These are phyloP conservation scores for Coemansia javaensis DNA, from an alignment of 192 early-diverging fungal species.

Conservation along the genomic window DNA sequence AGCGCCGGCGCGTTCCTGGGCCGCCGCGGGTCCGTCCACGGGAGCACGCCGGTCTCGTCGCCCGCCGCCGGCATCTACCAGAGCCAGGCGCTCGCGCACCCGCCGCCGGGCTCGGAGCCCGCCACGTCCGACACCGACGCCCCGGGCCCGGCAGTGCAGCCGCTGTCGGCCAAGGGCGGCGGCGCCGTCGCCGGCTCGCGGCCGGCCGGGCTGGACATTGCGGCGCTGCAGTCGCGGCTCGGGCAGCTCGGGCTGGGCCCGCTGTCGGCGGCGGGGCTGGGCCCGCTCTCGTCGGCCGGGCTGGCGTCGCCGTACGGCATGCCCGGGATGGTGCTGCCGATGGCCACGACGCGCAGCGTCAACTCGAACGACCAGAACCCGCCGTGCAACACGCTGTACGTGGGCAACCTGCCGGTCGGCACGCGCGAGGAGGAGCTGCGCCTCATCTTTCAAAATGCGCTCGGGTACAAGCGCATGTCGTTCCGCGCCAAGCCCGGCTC, in stretches of 20 bases:
- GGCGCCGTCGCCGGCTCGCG: slow-evolving; percentile 25
- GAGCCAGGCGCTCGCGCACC: slow-evolving; percentile 19
- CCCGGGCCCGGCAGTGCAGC: too few relatives aligned
- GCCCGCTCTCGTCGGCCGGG: slow-evolving; percentile 26
- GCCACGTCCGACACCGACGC: slow-evolving; percentile 36
- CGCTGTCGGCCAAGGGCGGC: slow-evolving; percentile 25
- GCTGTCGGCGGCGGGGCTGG: slow-evolving; percentile 29
- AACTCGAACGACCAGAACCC: slow-evolving; percentile 89
- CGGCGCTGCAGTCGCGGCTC: slow-evolving; percentile 40
- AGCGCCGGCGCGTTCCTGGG: slow-evolving; percentile 21
- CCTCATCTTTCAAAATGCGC: slow-evolving; percentile 69
- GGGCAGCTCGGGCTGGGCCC: slow-evolving; percentile 36
- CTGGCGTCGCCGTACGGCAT: slow-evolving; percentile 40
- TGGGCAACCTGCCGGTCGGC: slow-evolving; percentile 89
- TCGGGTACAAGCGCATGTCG: slow-evolving; percentile 86
- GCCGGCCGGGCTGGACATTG: slow-evolving; percentile 44
- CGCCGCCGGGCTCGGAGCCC: slow-evolving; percentile 36
- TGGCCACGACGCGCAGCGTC: slow-evolving; percentile 52
- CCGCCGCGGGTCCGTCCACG: slow-evolving; percentile 45
- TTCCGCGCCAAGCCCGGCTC: slow-evolving; percentile 79
- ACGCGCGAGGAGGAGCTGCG: slow-evolving; percentile 88
- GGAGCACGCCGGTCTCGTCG: slow-evolving; percentile 32
- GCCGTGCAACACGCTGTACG: slow-evolving; percentile 98
- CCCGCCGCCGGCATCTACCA: too few relatives aligned
- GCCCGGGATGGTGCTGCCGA: slow-evolving; percentile 46